Conservation (phyloP, 1,284 basidiomycete species). For the Ceratobasidium sp. region DNA sequence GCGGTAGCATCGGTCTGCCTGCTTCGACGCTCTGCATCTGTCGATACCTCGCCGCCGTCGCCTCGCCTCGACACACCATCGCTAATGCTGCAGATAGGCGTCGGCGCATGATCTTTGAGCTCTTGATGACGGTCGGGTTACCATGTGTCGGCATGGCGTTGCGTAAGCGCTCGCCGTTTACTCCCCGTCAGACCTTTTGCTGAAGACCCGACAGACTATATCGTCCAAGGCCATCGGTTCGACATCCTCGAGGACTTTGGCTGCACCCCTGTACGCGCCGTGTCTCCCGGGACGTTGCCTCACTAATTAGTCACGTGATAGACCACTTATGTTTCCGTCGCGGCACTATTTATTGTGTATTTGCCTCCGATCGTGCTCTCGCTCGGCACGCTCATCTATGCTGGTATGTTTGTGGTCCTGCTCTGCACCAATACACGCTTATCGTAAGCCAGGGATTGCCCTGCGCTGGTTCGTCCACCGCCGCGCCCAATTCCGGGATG, state of each 20-base stretch:
- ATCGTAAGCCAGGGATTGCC: constrained; percentile 54
- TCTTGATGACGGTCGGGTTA: constrained; percentile 63
- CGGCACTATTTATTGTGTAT: constrained; percentile 67
- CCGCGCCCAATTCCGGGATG: constrained; percentile 53
- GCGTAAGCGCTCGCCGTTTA: constrained; percentile 60
- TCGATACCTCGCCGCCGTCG: constrained; percentile 55
- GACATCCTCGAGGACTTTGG: constrained; percentile 71
- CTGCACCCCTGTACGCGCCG: constrained; percentile 60
- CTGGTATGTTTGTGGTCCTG: constrained; percentile 48
- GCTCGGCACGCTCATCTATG: constrained; percentile 50
- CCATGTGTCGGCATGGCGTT: constrained; percentile 68
- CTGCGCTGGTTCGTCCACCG: constrained; percentile 53
- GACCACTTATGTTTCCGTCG: constrained; percentile 64
- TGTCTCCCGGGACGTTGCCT: too few relatives aligned
- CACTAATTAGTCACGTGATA: constrained; percentile 6
- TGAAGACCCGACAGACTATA: constrained; percentile 60
- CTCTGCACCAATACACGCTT: constrained; percentile 7
- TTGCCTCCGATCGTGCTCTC: constrained; percentile 65
- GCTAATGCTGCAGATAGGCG: constrained; percentile 53
- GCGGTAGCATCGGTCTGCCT: constrained; percentile 51
- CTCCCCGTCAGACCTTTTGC: not conserved
- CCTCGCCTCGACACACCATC: constrained; percentile 52
- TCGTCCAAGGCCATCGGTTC: constrained; percentile 76
- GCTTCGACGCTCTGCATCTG: constrained; percentile 55
- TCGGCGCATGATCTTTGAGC: constrained; percentile 61